Percentiles rank a stretch among this genome's conserved stretches.
Evolutionary conservation across 192 early-diverging fungal species (phyloP).

Genomic region (Oehlia diaphana): DNA sequence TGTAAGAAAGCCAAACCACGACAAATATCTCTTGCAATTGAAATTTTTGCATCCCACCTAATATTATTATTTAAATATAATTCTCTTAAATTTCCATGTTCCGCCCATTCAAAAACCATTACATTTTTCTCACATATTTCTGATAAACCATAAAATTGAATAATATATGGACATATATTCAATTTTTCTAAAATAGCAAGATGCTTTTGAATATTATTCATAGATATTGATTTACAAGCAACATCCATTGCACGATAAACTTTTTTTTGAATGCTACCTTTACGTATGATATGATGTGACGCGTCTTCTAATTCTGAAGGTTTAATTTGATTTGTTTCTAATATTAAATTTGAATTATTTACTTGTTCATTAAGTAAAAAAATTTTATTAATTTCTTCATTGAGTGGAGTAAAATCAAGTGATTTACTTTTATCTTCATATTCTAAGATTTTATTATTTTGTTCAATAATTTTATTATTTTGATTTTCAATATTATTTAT

Average conservation of each 20-base stretch:
- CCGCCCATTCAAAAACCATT: conserved; percentile 30
- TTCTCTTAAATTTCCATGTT: conserved; percentile 3
- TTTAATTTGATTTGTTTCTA: not conserved
- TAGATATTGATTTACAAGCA: not conserved
- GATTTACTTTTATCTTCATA: not conserved
- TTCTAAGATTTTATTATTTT: not conserved
- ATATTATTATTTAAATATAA: not conserved
- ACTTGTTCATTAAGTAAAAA: not conserved
- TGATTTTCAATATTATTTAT: not conserved
- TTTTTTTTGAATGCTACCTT: not conserved
- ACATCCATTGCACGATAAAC: not conserved
- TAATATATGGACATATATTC: conserved; percentile 4
- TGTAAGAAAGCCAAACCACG: conserved; percentile 22
- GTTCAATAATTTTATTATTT: not conserved
- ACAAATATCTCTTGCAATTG: conserved; percentile 16
- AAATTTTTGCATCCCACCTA: not conserved
- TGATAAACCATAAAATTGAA: conserved; percentile 25
- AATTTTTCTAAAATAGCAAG: conserved; percentile 19
- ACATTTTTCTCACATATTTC: not conserved
- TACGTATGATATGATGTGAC: not conserved
- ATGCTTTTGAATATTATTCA: not conserved
- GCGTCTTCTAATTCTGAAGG: not conserved
- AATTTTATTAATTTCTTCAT: not conserved
- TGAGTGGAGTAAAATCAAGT: not conserved
- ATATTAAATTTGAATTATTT: not conserved